Evolutionary conservation across 352 stramenopile species (phyloP).

Genomic region (Albugo laibachii): DNA sequence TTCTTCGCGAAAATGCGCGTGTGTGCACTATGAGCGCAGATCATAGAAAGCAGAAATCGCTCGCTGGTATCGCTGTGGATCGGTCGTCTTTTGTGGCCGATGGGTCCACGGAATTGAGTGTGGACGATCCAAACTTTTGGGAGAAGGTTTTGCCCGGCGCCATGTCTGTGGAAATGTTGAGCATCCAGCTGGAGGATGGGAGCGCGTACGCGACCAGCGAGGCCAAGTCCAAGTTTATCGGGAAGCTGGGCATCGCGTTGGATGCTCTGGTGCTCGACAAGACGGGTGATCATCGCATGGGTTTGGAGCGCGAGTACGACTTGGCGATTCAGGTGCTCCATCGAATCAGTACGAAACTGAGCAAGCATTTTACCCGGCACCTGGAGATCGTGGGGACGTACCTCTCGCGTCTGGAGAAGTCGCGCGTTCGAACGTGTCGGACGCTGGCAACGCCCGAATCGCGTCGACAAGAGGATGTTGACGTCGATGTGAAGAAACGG

Average conservation of each 20-base stretch:
- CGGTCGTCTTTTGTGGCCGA: conserved; percentile 84
- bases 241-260: conserved; percentile 65
- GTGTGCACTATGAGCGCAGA: conserved; percentile 33
- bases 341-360: conserved; percentile 49
- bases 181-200: conserved; percentile 70
- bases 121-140: conserved; percentile 95
- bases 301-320: conserved; percentile 63
- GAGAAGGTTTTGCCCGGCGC: conserved; percentile 78
- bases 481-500: conserved; percentile 14
- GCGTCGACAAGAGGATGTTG: neutral
- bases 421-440: conserved; percentile 56
- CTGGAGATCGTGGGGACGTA: conserved; percentile 61
- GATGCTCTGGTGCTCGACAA: conserved; percentile 46
- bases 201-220: conserved; percentile 58
- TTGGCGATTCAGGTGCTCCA: conserved; percentile 74
- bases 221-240: conserved; percentile 80
- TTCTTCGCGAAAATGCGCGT: conserved; percentile 73
- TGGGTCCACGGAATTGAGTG: conserved; percentile 80
- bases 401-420: conserved; percentile 60
- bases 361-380: conserved; percentile 60
- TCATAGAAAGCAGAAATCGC: conserved; percentile 27
- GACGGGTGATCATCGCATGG: conserved; percentile 7
- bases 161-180: conserved; percentile 75
- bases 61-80: conserved; percentile 63
- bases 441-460: neutral